Evolutionary conservation across 441 rosid species (phyloP).

Genomic region (Gossypium laxum): DNA sequence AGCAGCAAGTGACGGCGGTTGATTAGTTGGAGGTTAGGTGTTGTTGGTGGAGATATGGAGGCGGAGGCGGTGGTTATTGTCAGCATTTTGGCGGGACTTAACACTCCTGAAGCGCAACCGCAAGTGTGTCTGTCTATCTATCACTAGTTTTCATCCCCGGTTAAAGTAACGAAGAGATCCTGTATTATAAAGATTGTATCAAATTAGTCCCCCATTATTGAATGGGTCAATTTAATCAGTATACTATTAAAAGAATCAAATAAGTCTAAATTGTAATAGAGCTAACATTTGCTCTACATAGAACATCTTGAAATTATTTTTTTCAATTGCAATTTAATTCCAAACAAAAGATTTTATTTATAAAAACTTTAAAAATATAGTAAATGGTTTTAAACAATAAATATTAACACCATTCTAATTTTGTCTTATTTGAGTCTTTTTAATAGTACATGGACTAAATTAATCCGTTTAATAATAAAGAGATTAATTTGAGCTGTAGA

Average conservation of each 20-base stretch:
- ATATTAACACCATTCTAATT: too few relatives aligned
- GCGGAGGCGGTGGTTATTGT: constrained; percentile 7
- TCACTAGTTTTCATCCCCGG: background rate
- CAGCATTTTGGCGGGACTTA: constrained; percentile 26
- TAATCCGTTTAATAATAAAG: background rate
- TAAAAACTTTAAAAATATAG: background rate
- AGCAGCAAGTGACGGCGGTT: constrained; percentile 37
- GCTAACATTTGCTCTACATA: background rate
- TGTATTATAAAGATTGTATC: background rate
- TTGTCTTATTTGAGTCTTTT: too few relatives aligned
- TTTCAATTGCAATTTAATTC: background rate
- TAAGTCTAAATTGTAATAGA: background rate
- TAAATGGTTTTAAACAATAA: too few relatives aligned
- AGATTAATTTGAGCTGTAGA: background rate
- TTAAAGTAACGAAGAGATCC: background rate
- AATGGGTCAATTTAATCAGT: background rate
- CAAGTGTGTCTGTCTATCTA: background rate
- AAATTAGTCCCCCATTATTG: background rate
- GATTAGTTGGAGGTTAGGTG: constrained; percentile 15
- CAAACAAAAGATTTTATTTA: too few relatives aligned
- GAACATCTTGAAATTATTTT: background rate
- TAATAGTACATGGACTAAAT: too few relatives aligned
- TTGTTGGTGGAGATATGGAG: constrained; percentile 11
- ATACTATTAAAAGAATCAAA: background rate
- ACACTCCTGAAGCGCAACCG: background rate